phyloP scores from a whole-genome alignment of 768 basidiomycete genomes.

The Serendipita sp. region DNA sequence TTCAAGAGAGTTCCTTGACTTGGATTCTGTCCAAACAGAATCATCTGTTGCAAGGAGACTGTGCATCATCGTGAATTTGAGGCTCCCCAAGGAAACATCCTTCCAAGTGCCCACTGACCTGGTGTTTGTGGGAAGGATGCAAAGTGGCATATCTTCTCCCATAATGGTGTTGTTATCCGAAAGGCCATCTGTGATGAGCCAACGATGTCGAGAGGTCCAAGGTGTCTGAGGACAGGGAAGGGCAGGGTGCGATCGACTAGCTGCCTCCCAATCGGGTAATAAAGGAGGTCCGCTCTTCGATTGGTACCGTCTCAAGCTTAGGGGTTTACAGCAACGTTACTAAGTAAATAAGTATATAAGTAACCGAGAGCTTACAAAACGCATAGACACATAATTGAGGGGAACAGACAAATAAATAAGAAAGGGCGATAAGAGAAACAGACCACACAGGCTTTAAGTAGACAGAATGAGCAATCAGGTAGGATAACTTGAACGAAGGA shows the following conservation, averaged over 20 bases:
- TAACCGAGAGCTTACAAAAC: too few relatives aligned
- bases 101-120: conserved; percentile 26
- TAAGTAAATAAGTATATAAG: too few relatives aligned
- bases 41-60: conserved; percentile 98
- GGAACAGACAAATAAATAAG: neutral
- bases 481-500: too few relatives aligned
- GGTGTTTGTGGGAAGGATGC: conserved; percentile 88
- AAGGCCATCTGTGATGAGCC: conserved; percentile 22
- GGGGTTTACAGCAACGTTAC: neutral
- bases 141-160: conserved; percentile 85
- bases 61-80: neutral
- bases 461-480: neutral
- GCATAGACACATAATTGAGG: neutral
- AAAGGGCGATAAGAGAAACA: too few relatives aligned
- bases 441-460: neutral
- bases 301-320: conserved; percentile 1
- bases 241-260: neutral
- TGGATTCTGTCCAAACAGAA: conserved; percentile 90
- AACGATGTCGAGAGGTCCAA: neutral
- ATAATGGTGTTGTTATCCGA: conserved; percentile 59
- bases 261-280: neutral
- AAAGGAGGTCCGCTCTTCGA: neutral
- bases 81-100: neutral
- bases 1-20: conserved; percentile 87
- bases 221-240: neutral